Base-by-base conservation (phyloP, 2,329 filamentous ascomycete genomes). In the Teratosphaeria gauchensis region DNA sequence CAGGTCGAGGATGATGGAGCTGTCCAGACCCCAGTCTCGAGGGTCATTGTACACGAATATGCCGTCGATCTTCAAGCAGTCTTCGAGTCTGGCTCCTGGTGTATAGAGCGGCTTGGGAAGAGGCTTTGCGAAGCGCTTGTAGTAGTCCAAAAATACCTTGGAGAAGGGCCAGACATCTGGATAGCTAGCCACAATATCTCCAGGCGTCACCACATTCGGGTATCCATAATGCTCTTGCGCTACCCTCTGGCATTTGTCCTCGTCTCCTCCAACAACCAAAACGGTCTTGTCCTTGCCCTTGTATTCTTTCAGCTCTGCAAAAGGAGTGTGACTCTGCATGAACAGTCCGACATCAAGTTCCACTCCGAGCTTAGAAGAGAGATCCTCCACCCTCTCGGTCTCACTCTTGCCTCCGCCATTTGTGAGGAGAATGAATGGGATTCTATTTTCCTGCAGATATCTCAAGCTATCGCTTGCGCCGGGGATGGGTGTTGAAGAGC, bases 1-100 rank as follows among this genome's bases (percentile, higher is more conserved):
- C 11, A 96, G 76, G 73, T 99, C 94, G 57, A 88, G 74, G 59
- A 97, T 87, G 66, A 97, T 77, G 70, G 95, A 89, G 2, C 85
- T 84, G 72, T 97, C 92, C 9, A 96, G 81, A 0, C 89, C 91
- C 94, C 94, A 99, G 77, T 99, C 94, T 58, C 94, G 84, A 3
- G 94, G 92, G 73, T 97, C 94, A 72, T 96, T 95, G 80, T 92
- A 96, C 6, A 96, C 88, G 68, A 97, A 88, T 31, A 97, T 84
- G 31, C 92, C 91, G 69, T 95, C 90, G 65, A 99, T 87, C 66
- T 90, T 91, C 54, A 92, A 80, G 19, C 78, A 80, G n/a, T 51
- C 19, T 14, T 77, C 75, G 0, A 73, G 73, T 2, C 73, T 78
- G 14, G 60, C 38, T 48, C 55, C 55, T 42, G 79, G 71, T 56